Base-by-base conservation (phyloP, 2,329 filamentous ascomycete species). In the Cladophialophora psammophila region DNA sequence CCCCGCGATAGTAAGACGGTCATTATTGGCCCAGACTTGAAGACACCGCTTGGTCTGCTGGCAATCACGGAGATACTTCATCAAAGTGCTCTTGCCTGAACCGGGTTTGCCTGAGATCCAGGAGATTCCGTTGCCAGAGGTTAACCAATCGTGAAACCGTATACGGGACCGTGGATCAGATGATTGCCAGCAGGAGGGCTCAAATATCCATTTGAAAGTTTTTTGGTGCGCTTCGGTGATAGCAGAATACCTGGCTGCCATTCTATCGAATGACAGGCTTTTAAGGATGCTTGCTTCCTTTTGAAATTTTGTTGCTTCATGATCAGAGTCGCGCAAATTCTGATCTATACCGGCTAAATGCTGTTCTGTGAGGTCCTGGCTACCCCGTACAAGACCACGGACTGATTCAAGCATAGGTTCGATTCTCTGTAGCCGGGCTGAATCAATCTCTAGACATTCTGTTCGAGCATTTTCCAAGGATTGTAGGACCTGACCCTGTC, bases 101-200 rank as follows among this genome's bases (percentile, higher is more conserved):
- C 56, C 56, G 10, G 56, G 56, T 36, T 60, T 60, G 36, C 56
- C 56, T 26, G 18, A 26, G 31, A 62, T 38, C 59, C 59, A 53
- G 48, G 57, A 63, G 48, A 55, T 57, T 2, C 35, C 54, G 7
- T 57, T 32, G 38, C 54, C 54, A 57, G 36, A 15, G 9, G 54
- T 57, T 18, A 57, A 40, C 54, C 54, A 40, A 15, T 57, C n/a
- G 5, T 38, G 54, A 26, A 57, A 57, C 5, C 32, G 12, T 35
- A 57, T 35, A 7, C 35, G 13, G 9, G 54, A 57, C 10, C 54
- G 54, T 13, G 54, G 54, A 38, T 57, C 54, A 18, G 18, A 57
- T 5, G 35, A 40, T 13, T 32, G 34, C 54, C 31, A 57, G 8
- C 35, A 3, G 5, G 54, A 57, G 6, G 54, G 54, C 6, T 35